phyloP scores from a whole-genome alignment of 805 yeast genomes.

The Priceomyces castillae region DNA sequence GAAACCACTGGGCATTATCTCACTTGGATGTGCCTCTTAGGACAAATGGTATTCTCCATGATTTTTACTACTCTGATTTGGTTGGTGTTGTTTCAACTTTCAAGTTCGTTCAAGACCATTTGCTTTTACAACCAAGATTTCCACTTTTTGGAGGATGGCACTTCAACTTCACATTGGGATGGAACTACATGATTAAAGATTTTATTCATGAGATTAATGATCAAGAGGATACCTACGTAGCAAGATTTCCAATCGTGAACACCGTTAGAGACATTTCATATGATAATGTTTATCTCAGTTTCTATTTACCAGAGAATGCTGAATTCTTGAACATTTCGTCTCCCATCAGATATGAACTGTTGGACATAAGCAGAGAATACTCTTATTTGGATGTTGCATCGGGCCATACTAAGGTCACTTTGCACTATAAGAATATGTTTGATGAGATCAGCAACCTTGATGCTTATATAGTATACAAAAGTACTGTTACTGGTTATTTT shows the following conservation, averaged over 20 bases:
- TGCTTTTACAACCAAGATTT: constrained; percentile 77
- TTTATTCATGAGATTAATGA: constrained; percentile 44
- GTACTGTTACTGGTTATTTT: constrained; percentile 49
- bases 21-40: constrained; percentile 59
- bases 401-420: constrained; percentile 75
- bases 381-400: constrained; percentile 70
- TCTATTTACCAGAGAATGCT: constrained; percentile 89
- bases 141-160: constrained; percentile 98
- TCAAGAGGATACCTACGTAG: constrained; percentile 49
- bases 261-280: constrained; percentile 73
- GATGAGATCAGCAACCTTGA: constrained; percentile 63
- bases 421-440: constrained; percentile 58
- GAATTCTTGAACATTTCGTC: constrained; percentile 52
- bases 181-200: constrained; percentile 62
- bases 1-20: constrained; percentile 57
- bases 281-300: constrained; percentile 53
- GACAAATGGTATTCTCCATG: constrained; percentile 34
- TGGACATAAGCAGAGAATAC: constrained; percentile 34
- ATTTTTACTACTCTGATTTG: constrained; percentile 77
- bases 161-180: constrained; percentile 94
- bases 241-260: constrained; percentile 68
- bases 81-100: constrained; percentile 93
- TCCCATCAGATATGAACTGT: constrained; percentile 45
- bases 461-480: constrained; percentile 61
- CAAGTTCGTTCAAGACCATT: constrained; percentile 37